phyloP scores from a whole-genome alignment of 176 grass and related monocot species.

The Cenchrus purpureus region DNA sequence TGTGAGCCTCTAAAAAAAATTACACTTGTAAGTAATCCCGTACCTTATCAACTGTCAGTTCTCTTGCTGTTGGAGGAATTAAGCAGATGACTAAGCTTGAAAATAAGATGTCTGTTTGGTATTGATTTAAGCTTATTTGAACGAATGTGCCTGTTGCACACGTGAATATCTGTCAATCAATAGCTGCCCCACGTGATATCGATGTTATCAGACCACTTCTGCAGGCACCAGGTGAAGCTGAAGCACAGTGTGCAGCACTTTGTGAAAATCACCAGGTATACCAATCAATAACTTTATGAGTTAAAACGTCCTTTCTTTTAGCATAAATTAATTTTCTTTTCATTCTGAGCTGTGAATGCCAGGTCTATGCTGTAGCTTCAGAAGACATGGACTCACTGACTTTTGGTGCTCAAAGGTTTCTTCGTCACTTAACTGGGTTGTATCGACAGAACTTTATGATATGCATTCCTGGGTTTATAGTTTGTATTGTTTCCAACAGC shows the following conservation, averaged over 20 bases:
- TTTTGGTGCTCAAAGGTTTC: constrained; percentile 78
- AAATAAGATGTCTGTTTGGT: constrained; percentile 20
- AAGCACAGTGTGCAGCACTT: constrained; percentile 90
- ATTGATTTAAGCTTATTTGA: not conserved
- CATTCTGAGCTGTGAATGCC: constrained; percentile 20
- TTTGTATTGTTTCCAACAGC: no score
- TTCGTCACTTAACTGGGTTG: constrained; percentile 76
- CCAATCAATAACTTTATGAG: constrained; percentile 15
- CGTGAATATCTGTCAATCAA: constrained; percentile 13
- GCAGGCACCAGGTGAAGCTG: constrained; percentile 93
- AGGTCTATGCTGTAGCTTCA: constrained; percentile 93
- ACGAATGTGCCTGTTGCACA: not conserved
- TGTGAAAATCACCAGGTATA: constrained; percentile 79
- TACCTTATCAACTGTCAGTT: not conserved
- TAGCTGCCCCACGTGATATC: not conserved
- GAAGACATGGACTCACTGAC: constrained; percentile 96
- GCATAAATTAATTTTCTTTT: constrained; percentile 36
- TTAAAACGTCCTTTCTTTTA: constrained; percentile 8
- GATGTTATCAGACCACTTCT: constrained; percentile 19
- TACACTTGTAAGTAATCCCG: not conserved
- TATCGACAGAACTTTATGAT: no score
- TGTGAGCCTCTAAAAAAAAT: not conserved
- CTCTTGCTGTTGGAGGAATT: not conserved
- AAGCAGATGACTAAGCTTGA: not conserved
- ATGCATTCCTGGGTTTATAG: no score